Percentiles rank a stretch among this genome's conserved stretches.
phyloP scores from a whole-genome alignment of 805 yeast species.

The Pichia kluyveri region DNA sequence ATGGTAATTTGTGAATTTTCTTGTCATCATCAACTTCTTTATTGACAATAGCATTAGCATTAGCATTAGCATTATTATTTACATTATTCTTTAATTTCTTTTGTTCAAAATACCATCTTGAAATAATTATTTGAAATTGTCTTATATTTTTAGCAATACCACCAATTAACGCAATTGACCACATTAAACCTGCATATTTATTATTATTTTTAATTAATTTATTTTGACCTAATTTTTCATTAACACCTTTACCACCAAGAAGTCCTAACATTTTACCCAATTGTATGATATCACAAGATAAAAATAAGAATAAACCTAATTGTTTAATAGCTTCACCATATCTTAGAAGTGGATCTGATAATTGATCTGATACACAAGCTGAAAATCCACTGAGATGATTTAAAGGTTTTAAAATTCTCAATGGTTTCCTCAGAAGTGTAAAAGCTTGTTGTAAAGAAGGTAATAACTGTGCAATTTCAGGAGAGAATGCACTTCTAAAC shows the following conservation, averaged over 20 bases:
- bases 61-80: constrained; percentile 14
- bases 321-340: constrained; percentile 45
- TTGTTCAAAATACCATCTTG: constrained; percentile 21
- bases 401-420: constrained; percentile 78
- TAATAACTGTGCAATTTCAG: not conserved
- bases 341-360: constrained; percentile 49
- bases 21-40: not conserved
- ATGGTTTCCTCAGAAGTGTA: constrained; percentile 50
- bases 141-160: constrained; percentile 54
- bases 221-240: constrained; percentile 1
- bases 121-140: constrained; percentile 36
- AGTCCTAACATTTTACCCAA: constrained; percentile 54
- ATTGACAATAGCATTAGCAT: constrained; percentile 10
- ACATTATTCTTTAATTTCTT: not conserved
- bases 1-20: constrained; percentile 28
- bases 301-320: constrained; percentile 53
- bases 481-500: not conserved
- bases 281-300: constrained; percentile 53
- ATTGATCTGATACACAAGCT: constrained; percentile 58
- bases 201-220: constrained; percentile 34
- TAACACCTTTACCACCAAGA: constrained; percentile 26
- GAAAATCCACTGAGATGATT: constrained; percentile 63
- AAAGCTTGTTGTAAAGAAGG: constrained; percentile 3
- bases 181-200: constrained; percentile 56
- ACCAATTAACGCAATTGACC: constrained; percentile 65